phyloP scores from a whole-genome alignment of 768 basidiomycete genomes.

The Megacollybia marginata region DNA sequence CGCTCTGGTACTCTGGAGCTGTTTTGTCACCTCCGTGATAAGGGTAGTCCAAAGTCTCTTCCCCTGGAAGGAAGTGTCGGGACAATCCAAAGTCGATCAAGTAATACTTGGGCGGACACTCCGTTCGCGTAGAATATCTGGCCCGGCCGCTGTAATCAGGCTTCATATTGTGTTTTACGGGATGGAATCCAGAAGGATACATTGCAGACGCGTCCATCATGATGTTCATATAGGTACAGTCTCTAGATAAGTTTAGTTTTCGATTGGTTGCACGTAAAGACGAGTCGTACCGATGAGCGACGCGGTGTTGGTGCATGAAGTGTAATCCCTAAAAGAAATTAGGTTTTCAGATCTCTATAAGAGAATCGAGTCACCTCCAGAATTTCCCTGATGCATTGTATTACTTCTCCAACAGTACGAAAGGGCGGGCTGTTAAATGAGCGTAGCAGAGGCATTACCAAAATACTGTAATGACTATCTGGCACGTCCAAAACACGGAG shows the following conservation, averaged over 20 bases:
- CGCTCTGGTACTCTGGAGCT: slow-evolving; percentile 29
- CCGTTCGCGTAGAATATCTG: slow-evolving; percentile 17
- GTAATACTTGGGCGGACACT: slow-evolving; percentile 24
- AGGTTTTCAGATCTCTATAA: background rate
- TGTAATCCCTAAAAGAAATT: slow-evolving; percentile 17
- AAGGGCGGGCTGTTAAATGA: slow-evolving; percentile 6
- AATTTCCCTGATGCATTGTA: slow-evolving; percentile 13
- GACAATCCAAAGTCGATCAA: slow-evolving; percentile 33
- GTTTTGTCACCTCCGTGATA: slow-evolving; percentile 34
- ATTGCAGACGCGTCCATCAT: slow-evolving; percentile 26
- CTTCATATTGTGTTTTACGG: slow-evolving; percentile 9
- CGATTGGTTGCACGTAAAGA: background rate
- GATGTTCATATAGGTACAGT: slow-evolving; percentile 20
- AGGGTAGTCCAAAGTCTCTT: slow-evolving; percentile 14
- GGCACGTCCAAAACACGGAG: slow-evolving; percentile 4
- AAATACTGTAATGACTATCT: slow-evolving; percentile 1
- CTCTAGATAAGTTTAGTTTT: slow-evolving; percentile 9
- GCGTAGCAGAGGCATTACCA: slow-evolving; percentile 13
- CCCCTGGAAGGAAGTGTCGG: slow-evolving; percentile 14
- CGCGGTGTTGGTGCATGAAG: slow-evolving; percentile 25
- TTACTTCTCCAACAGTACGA: slow-evolving; percentile 13
- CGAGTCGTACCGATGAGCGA: slow-evolving; percentile 21
- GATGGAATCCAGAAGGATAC: slow-evolving; percentile 20
- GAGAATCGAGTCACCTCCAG: slow-evolving; percentile 8
- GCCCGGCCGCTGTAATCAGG: slow-evolving; percentile 10